These are phyloP conservation scores for Zymoseptoria brevis DNA, from an alignment of 2,329 filamentous ascomycete species.

Conservation along the genomic window DNA sequence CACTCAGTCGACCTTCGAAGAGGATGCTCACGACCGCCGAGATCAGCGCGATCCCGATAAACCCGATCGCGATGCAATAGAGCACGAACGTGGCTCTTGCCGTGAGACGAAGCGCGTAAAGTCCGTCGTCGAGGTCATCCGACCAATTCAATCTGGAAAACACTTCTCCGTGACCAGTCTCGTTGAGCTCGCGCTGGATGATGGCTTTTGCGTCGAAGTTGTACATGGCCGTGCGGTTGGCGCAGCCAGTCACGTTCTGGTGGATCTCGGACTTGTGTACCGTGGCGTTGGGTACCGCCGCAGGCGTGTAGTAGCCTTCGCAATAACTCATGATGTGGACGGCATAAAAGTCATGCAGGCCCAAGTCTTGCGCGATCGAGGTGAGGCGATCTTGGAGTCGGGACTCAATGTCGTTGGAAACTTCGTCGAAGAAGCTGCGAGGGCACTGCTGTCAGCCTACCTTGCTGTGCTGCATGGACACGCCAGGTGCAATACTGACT, in stretches of 20 bases:
- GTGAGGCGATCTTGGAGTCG: constrained; percentile 36
- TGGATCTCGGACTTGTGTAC: constrained; percentile 32
- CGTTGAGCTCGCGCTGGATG: constrained; percentile 43
- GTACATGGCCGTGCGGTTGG: constrained; percentile 46
- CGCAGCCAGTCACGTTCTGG: constrained; percentile 49
- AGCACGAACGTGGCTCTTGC: constrained; percentile 49
- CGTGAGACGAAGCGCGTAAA: constrained; percentile 44
- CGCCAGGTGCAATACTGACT: constrained; percentile 7
- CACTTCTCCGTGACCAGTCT: constrained; percentile 34
- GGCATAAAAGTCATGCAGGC: constrained; percentile 54
- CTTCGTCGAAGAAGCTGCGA: constrained; percentile 23
- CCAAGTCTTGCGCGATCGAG: constrained; percentile 41
- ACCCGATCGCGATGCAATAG: constrained; percentile 50
- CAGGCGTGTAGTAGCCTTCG: constrained; percentile 40
- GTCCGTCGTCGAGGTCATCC: constrained; percentile 45
- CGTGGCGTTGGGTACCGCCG: constrained; percentile 36
- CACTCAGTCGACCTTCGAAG: constrained; percentile 37
- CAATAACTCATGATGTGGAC: constrained; percentile 55
- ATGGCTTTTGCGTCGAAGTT: constrained; percentile 48
- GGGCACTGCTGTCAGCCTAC: neutral
- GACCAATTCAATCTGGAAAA: constrained; percentile 50
- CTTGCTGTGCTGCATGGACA: constrained; percentile 6
- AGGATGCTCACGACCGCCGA: constrained; percentile 40
- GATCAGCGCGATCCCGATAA: constrained; percentile 45
- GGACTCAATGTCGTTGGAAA: constrained; percentile 30